Conservation (phyloP, 164 flowering plant species). For the grape (Vitis vinifera) region DNA sequence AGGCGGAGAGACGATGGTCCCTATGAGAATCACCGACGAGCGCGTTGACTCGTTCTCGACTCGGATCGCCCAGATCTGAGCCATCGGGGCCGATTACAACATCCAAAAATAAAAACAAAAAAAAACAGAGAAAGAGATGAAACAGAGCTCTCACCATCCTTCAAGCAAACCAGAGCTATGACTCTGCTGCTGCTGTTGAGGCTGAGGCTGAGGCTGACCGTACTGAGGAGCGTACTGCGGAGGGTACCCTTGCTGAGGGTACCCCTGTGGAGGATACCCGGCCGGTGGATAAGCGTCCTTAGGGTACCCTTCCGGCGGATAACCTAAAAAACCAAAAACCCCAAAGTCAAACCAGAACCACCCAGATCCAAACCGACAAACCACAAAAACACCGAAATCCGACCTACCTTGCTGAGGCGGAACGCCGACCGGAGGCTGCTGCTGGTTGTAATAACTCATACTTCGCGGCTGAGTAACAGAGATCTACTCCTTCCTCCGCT, state of each 20-base stretch:
- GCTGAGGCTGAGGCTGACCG: constrained; percentile 48
- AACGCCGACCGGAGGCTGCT: constrained; percentile 84
- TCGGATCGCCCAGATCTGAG: constrained; percentile 15
- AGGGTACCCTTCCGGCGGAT: constrained; percentile 74
- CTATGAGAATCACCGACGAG: no score
- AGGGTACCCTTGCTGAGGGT: constrained; percentile 30
- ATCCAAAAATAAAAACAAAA: background rate
- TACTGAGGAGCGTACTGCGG: constrained; percentile 50
- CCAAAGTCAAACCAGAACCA: constrained; percentile 13
- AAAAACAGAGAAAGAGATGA: constrained; percentile 5
- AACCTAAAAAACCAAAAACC: constrained; percentile 36
- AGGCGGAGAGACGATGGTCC: no score
- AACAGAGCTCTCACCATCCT: constrained; percentile 50
- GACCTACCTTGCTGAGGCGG: constrained; percentile 89
- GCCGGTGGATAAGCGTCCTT: constrained; percentile 80
- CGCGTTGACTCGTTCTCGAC: background rate
- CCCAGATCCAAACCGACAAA: background rate
- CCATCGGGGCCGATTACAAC: background rate
- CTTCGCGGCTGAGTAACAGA: background rate
- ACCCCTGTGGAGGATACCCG: constrained; percentile 63
- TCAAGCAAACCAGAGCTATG: constrained; percentile 38
- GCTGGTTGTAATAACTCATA: constrained; percentile 84
- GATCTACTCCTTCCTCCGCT: no score
- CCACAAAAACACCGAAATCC: background rate
- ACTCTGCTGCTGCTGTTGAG: constrained; percentile 27